A percentile compares a stretch with the other conserved stretches of the same genome.
These are phyloP conservation scores for Eucalyptus cloeziana DNA, from an alignment of 345 rosid genomes.

Conservation along the genomic window DNA sequence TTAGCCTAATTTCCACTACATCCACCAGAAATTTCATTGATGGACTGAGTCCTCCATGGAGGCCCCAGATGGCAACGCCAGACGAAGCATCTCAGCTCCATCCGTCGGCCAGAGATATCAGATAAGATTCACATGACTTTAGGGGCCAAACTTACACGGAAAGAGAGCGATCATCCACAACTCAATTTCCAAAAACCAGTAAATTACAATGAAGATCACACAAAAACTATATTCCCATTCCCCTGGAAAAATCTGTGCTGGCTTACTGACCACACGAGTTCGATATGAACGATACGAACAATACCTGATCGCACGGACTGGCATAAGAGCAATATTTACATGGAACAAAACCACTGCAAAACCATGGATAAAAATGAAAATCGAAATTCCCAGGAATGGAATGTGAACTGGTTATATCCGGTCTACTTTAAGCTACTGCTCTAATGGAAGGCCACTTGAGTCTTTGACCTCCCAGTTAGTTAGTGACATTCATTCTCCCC, in stretches of 20 bases:
- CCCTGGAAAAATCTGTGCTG: not conserved
- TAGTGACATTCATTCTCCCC: constrained; percentile 13
- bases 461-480: not conserved
- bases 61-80: not conserved
- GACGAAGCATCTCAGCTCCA: not conserved
- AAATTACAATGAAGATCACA: not conserved
- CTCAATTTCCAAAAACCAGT: not conserved
- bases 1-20: not conserved
- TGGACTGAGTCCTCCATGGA: not conserved
- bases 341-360: not conserved
- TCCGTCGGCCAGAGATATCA: not conserved
- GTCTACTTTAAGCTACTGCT: not conserved
- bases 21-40: not conserved
- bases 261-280: not conserved
- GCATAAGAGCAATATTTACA: not conserved
- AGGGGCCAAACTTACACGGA: not conserved
- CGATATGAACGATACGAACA: not conserved
- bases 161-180: not conserved
- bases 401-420: not conserved
- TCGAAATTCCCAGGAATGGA: not conserved
- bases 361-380: not conserved
- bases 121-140: not conserved
- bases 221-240: not conserved
- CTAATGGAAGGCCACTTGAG: not conserved
- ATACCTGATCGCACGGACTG: not conserved